A percentile compares a stretch with the other conserved stretches of the same genome.
Conservation (phyloP, 768 basidiomycete genomes). For the Antrodiella citrinella region DNA sequence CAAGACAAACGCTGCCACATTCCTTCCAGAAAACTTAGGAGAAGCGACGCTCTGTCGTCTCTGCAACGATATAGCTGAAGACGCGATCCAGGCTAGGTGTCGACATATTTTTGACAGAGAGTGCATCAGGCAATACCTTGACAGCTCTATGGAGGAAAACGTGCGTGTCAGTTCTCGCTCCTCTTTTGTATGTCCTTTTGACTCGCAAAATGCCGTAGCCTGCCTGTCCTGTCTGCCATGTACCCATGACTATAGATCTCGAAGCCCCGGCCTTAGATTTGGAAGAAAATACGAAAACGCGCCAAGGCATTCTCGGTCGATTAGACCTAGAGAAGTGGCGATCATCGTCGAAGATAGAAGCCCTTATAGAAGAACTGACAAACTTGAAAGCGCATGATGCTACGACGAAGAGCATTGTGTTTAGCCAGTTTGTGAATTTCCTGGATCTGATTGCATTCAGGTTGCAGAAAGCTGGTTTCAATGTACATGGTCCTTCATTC, state of each 20-base stretch:
- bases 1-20: conserved; percentile 65
- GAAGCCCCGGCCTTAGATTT: conserved; percentile 88
- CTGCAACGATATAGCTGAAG: conserved; percentile 96
- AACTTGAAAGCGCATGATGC: conserved; percentile 78
- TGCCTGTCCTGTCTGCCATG: conserved; percentile 90
- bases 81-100: conserved; percentile 91
- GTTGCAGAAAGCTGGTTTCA: conserved; percentile 87
- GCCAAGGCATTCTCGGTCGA: conserved; percentile 91
- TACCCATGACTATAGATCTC: conserved; percentile 90
- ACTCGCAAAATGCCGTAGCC: too few relatives aligned
- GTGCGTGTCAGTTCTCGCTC: conserved; percentile 37
- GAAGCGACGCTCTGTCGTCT: conserved; percentile 87
- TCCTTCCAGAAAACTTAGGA: conserved; percentile 47
- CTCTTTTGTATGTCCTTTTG: neutral
- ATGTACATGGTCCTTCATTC: conserved; percentile 35
- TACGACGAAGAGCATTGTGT: conserved; percentile 94
- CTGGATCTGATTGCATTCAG: conserved; percentile 90
- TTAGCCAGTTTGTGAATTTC: conserved; percentile 92
- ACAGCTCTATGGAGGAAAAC: conserved; percentile 56
- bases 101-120: conserved; percentile 93
- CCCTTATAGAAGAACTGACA: conserved; percentile 86
- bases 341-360: conserved; percentile 96
- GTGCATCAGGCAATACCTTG: conserved; percentile 90
- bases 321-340: conserved; percentile 86
- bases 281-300: conserved; percentile 44